Conservation (phyloP, 805 yeast genomes). For the Wickerhamiella lipophila region DNA sequence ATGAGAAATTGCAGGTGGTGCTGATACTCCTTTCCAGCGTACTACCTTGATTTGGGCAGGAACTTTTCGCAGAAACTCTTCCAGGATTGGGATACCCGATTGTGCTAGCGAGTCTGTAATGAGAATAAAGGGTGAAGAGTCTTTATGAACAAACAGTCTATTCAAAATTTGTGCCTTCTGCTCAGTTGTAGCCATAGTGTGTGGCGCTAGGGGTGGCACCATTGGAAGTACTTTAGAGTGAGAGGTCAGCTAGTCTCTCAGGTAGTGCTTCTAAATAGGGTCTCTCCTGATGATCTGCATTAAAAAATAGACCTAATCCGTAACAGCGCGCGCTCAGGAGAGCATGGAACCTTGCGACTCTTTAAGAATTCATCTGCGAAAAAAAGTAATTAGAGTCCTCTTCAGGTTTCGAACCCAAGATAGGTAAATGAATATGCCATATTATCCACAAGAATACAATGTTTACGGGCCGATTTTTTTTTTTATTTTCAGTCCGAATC, state of each 20-base stretch:
- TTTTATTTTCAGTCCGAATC: not conserved
- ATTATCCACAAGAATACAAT: too few relatives aligned
- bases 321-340: too few relatives aligned
- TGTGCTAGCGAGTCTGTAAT: slow-evolving; percentile 60
- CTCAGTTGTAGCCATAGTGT: not conserved
- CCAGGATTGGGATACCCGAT: slow-evolving; percentile 43
- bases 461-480: too few relatives aligned
- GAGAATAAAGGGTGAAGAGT: slow-evolving; percentile 59
- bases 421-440: too few relatives aligned
- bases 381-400: too few relatives aligned
- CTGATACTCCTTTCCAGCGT: not conserved
- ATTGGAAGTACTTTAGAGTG: not conserved
- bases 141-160: slow-evolving; percentile 57
- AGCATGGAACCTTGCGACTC: too few relatives aligned
- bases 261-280: too few relatives aligned
- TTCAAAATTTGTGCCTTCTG: slow-evolving; percentile 38
- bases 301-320: too few relatives aligned
- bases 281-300: too few relatives aligned
- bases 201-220: slow-evolving; percentile 1
- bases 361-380: too few relatives aligned
- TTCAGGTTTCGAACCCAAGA: too few relatives aligned
- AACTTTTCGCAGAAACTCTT: slow-evolving; percentile 42
- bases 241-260: too few relatives aligned
- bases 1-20: not conserved
- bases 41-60: slow-evolving; percentile 15